phyloP scores from a whole-genome alignment of 805 yeast species.

The Candida takata region DNA sequence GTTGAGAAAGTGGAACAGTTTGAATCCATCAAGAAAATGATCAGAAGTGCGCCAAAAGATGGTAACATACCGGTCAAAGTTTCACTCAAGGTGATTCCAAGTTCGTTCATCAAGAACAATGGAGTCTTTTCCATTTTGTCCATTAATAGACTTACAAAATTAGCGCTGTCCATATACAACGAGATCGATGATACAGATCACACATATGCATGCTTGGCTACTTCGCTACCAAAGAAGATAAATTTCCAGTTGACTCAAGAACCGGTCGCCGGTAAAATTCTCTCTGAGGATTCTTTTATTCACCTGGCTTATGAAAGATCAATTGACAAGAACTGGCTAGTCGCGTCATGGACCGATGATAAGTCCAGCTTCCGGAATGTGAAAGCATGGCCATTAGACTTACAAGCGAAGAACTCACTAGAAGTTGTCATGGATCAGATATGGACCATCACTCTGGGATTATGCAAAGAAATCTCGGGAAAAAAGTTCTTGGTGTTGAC shows the following conservation, averaged over 20 bases:
- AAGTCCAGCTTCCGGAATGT: constrained; percentile 56
- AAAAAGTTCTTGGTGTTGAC: constrained; percentile 62
- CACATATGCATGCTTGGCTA: constrained; percentile 33
- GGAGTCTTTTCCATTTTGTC: constrained; percentile 29
- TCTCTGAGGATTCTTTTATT: constrained; percentile 65
- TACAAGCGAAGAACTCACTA: constrained; percentile 28
- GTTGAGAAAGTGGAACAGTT: constrained; percentile 41
- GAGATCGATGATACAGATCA: constrained; percentile 36
- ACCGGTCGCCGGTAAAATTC: constrained; percentile 28
- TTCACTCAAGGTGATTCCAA: constrained; percentile 33
- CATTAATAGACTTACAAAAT: constrained; percentile 29
- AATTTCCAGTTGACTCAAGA: constrained; percentile 36
- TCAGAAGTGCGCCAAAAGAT: constrained; percentile 11
- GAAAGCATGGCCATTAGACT: constrained; percentile 55
- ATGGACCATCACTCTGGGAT: constrained; percentile 49
- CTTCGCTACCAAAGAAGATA: constrained; percentile 36
- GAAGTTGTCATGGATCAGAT: constrained; percentile 59
- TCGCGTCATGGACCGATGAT: constrained; percentile 87
- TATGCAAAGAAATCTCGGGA: constrained; percentile 28
- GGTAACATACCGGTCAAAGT: constrained; percentile 4
- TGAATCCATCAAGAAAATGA: constrained; percentile 37
- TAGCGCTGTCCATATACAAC: constrained; percentile 53
- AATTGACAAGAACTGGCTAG: constrained; percentile 74
- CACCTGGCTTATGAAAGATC: constrained; percentile 86
- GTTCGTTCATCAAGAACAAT: constrained; percentile 31